Evolutionary conservation across 495 filamentous ascomycete species (phyloP).

Genomic region (Xylaria sp.): DNA sequence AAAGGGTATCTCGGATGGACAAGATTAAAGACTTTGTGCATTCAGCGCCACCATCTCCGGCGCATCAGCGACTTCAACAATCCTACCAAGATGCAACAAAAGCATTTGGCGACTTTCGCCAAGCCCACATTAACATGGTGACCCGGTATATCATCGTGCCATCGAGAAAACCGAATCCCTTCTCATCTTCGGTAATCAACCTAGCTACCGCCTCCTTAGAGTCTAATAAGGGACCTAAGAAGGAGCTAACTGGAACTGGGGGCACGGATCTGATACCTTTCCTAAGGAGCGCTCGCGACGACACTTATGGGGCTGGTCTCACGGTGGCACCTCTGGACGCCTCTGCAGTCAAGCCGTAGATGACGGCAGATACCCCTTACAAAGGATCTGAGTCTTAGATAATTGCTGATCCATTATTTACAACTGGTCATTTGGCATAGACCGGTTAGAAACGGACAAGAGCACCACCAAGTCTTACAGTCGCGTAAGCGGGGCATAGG

Average conservation of each 20-base stretch:
- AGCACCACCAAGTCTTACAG: too few relatives aligned
- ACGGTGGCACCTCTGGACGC: conserved; percentile 67
- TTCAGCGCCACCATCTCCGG: conserved; percentile 49
- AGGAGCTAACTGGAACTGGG: conserved; percentile 80
- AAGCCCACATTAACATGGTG: conserved; percentile 92
- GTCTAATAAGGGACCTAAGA: conserved; percentile 20
- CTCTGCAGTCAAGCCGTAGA: conserved; percentile 55
- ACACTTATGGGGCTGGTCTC: conserved; percentile 82
- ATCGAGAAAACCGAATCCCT: conserved; percentile 45
- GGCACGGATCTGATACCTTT: conserved; percentile 93
- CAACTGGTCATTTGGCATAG: background rate
- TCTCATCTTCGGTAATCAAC: conserved; percentile 54
- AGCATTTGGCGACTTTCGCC: conserved; percentile 81
- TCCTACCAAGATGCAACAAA: conserved; percentile 83
- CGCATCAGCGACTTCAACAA: conserved; percentile 57
- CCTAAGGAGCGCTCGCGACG: conserved; percentile 91
- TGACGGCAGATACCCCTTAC: conserved; percentile 14
- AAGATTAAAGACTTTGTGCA: conserved; percentile 74
- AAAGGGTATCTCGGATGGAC: conserved; percentile 71
- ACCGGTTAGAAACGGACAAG: conserved; percentile 15
- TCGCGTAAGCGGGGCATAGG: too few relatives aligned
- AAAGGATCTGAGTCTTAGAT: background rate
- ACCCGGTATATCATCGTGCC: conserved; percentile 90
- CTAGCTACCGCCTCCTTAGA: conserved; percentile 62
- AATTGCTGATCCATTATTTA: background rate